Conservation (phyloP, 2,329 filamentous ascomycete genomes). For the Cordyceps farinosa region DNA sequence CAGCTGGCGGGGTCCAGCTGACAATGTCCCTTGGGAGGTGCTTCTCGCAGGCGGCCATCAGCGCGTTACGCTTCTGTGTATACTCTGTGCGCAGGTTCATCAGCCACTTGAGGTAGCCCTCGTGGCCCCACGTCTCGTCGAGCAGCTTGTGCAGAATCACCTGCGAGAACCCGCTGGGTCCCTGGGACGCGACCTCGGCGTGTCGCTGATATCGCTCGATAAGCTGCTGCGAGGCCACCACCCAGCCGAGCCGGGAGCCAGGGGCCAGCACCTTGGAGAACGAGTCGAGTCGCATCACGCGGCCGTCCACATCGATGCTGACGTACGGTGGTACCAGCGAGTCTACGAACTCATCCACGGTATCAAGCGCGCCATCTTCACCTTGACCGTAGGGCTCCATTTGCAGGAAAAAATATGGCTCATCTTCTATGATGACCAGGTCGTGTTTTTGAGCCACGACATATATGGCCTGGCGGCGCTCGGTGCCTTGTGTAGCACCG, state of each 20-base stretch:
- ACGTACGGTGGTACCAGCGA: conserved; percentile 62
- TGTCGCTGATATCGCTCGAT: conserved; percentile 79
- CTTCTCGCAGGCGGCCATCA: conserved; percentile 76
- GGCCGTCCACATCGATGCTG: conserved; percentile 78
- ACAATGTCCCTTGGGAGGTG: conserved; percentile 71
- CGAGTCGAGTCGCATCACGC: conserved; percentile 86
- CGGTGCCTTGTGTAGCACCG: conserved; percentile 70
- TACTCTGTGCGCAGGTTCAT: conserved; percentile 79
- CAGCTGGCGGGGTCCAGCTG: conserved; percentile 73
- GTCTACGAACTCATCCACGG: conserved; percentile 69
- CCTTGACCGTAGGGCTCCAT: conserved; percentile 69
- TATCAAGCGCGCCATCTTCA: conserved; percentile 49
- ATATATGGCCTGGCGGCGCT: conserved; percentile 71
- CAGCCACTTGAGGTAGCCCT: conserved; percentile 85
- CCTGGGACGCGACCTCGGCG: conserved; percentile 79
- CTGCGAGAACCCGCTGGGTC: conserved; percentile 80
- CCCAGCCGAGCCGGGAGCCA: conserved; percentile 79
- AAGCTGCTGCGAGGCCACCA: conserved; percentile 82
- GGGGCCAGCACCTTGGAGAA: conserved; percentile 90
- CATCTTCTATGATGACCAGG: conserved; percentile 83
- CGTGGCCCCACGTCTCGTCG: conserved; percentile 91
- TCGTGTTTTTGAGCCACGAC: conserved; percentile 78
- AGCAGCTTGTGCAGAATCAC: conserved; percentile 82
- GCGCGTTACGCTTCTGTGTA: conserved; percentile 69
- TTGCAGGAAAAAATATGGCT: conserved; percentile 93